Evolutionary conservation across 2,329 filamentous ascomycete species (phyloP), one percentile per base, ranked within the genome.

Genomic region (Alternaria triticimaculans): DNA sequence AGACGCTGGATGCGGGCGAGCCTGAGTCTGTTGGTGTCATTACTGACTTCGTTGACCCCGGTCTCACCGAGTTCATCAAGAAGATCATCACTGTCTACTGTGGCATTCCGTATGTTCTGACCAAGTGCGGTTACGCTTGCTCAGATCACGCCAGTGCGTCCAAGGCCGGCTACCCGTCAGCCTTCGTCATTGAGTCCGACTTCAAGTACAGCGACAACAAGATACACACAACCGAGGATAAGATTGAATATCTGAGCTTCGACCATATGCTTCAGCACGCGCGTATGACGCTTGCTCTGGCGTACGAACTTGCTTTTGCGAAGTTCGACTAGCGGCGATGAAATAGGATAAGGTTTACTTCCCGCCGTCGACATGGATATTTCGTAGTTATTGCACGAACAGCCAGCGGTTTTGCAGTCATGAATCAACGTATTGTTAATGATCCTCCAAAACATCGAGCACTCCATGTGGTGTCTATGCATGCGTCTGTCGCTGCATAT

Each of bases 181-280:
- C 90, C 1, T 93, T 93, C 73, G 91, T 93, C 23, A 93, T 93
- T 65, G 91, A 93, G 82, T 89, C 88, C 20, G 86, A 87, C 45
- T 92, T 93, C 77, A 87, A 88, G 77, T 84, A 84, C 68, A 82
- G 79, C 8, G 87, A 92, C 74, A 85, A 87, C 70, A 87, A 91
- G 70, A 93, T 93, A 60, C 90, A 93, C 75, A 87, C 87, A 20
- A 88, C 88, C 0, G 88, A 91, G 41, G 91, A 93, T 76, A 85
- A 85, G 72, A 89, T 93, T 67, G 88, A 92, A 75, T 90, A 88
- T 68, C 81, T 93, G 41, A 91, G 89, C 71, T 97, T 96, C 77
- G 89, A 94, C 77, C 94, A 97, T 80, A 97, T 97, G 93, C 85
- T 96, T 33, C 90, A 97, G 82, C 94, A 97, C 80, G 93, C 92